phyloP scores from a whole-genome alignment of 139 green algal species.

The Picochlorum sp. region DNA sequence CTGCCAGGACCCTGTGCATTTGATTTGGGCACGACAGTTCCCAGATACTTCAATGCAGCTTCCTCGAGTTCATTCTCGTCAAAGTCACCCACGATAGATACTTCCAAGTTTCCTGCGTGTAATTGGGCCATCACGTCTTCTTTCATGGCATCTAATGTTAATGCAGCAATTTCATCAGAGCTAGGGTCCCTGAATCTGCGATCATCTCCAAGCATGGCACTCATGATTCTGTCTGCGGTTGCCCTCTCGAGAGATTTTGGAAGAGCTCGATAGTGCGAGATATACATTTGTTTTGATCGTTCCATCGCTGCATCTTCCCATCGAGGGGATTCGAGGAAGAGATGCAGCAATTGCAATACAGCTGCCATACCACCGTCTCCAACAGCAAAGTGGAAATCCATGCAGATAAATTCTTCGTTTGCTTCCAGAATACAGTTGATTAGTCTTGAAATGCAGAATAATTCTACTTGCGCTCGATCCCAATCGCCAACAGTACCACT shows the following conservation, averaged over 20 bases:
- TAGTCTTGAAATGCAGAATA: conserved; percentile 91
- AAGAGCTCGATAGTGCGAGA: conserved; percentile 57
- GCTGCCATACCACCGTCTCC: conserved; percentile 37
- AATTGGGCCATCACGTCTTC: conserved; percentile 59
- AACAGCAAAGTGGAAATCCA: conserved; percentile 88
- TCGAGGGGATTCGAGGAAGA: conserved; percentile 51
- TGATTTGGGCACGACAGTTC: conserved; percentile 42
- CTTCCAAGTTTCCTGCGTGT: conserved; percentile 55
- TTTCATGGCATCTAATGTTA: conserved; percentile 71
- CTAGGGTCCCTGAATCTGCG: conserved; percentile 72
- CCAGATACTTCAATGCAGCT: conserved; percentile 50
- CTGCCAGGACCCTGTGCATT: not conserved
- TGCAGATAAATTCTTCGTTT: conserved; percentile 90
- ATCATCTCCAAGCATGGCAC: conserved; percentile 75
- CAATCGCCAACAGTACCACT: conserved; percentile 71
- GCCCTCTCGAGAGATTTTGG: conserved; percentile 81
- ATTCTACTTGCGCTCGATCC: conserved; percentile 80
- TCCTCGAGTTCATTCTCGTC: conserved; percentile 41
- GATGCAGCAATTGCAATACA: conserved; percentile 61
- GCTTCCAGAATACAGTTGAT: conserved; percentile 91
- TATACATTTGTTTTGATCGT: conserved; percentile 72
- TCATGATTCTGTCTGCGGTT: conserved; percentile 69
- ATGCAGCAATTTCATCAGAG: conserved; percentile 71
- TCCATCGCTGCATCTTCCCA: conserved; percentile 55
- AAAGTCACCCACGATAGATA: conserved; percentile 85